Evolutionary conservation across 257 asterid species (phyloP), one percentile per base, ranked within the genome.

Genomic region (Petrea volubilis): DNA sequence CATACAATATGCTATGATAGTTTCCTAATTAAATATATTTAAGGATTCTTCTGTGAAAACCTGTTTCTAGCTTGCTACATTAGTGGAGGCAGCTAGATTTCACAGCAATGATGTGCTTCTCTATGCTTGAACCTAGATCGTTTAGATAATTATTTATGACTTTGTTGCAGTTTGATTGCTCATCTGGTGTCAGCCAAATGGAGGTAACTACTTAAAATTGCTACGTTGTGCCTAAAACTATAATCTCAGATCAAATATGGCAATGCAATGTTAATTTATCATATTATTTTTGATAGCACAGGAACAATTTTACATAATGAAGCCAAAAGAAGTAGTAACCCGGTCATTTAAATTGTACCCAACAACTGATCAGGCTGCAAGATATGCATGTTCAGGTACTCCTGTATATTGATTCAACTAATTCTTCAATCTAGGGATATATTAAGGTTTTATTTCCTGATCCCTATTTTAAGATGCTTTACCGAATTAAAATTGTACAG

Each of bases 281-380:
- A 55, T 60, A 24, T 49, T 73, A 5, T 69, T 41, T 77, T 64
- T 68, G 73, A 21, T 29, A 44, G 31, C 55, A 47, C 85, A 93
- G 97, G 98, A 93, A 77, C 98, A 90, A 72, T 93, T 90, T 70
- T 91, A 86, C 80, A 94, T 89, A 55, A 91, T 91, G 98, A 91
- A 94, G 90, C 96, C 96, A 20, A 70, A 86, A 6, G 99, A 94
- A 84, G 87, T 76, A 40, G 59, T 65, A 17, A 88, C 83, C 57
- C 80, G 97, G 74, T 88, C 95, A 60, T 94, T 94, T 85, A 94
- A 91, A 84, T 68, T 94, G 77, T 89, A 88, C 77, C 97, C 98
- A 33, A 78, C 98, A 73, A 88, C 90, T 55, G 98, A 95, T 82
- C 96, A 87, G 82, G 99, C 97, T 79, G 90, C 96, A 73, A 87